Percentiles rank a stretch among this genome's conserved stretches.
Evolutionary conservation across 208 protist species (phyloP).

Genomic region (Trypanosomatidae sp.): DNA sequence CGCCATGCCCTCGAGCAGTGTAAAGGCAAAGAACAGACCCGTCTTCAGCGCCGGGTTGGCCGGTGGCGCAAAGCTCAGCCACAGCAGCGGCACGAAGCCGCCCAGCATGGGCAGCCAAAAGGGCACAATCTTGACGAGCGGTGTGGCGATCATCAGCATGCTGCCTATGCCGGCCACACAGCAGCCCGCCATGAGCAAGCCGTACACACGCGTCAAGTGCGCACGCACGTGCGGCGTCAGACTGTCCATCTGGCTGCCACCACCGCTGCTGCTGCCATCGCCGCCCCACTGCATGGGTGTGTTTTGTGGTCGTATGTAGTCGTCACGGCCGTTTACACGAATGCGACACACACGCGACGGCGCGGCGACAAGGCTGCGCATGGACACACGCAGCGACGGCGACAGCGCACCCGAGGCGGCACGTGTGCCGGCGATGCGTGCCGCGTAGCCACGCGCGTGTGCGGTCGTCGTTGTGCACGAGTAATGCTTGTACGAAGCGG

Average conservation of each 20-base stretch:
- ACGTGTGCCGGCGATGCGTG: too few species aligned
- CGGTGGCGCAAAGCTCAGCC: constrained; percentile 69
- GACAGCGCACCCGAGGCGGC: neutral
- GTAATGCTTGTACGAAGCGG: neutral
- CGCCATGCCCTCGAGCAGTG: constrained; percentile 72
- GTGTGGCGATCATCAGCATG: constrained; percentile 71
- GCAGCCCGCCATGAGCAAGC: constrained; percentile 38
- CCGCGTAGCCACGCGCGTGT: too few species aligned
- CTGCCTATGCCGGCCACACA: constrained; percentile 38
- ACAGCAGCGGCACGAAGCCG: constrained; percentile 74
- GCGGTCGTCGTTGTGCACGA: neutral
- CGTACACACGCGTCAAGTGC: constrained; percentile 78
- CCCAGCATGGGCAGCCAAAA: constrained; percentile 77
- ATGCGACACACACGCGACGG: constrained; percentile 6
- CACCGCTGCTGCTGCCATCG: constrained; percentile 6
- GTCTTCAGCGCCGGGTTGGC: constrained; percentile 57
- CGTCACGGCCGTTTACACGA: constrained; percentile 17
- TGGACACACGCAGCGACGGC: constrained; percentile 1
- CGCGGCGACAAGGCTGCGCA: constrained; percentile 6
- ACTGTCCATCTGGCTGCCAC: constrained; percentile 43
- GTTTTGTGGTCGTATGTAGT: constrained; percentile 17
- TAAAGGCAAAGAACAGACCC: constrained; percentile 66
- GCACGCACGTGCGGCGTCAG: constrained; percentile 71
- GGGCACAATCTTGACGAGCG: constrained; percentile 49
- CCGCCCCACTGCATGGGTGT: constrained; percentile 30